phyloP scores from a whole-genome alignment of 2,329 filamentous ascomycete species.

The Clonostachys chloroleuca region DNA sequence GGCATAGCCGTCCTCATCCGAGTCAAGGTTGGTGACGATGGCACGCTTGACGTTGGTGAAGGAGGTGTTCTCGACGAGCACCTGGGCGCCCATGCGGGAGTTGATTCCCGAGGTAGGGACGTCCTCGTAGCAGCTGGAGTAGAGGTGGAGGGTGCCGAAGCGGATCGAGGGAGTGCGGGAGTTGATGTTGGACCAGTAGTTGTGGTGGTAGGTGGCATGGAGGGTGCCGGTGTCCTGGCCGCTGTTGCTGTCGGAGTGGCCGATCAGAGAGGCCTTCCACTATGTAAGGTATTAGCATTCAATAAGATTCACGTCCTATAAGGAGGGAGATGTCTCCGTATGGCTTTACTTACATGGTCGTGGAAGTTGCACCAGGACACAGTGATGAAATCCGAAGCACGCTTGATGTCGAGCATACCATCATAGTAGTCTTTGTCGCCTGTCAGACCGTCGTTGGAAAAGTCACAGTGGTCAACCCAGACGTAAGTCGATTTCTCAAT shows the following conservation, averaged over 20 bases:
- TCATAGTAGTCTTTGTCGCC: slow-evolving; percentile 34
- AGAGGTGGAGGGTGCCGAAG: slow-evolving; percentile 54
- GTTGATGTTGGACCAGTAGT: slow-evolving; percentile 56
- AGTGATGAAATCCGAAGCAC: slow-evolving; percentile 32
- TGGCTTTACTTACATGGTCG: slow-evolving; percentile 23
- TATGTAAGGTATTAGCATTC: neutral
- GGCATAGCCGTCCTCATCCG: slow-evolving; percentile 34
- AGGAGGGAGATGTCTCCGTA: neutral
- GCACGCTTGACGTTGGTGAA: slow-evolving; percentile 37
- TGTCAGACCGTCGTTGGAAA: slow-evolving; percentile 23
- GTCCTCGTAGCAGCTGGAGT: slow-evolving; percentile 34
- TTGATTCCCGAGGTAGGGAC: slow-evolving; percentile 44
- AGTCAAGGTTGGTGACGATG: slow-evolving; percentile 34
- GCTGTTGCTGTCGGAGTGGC: slow-evolving; percentile 54
- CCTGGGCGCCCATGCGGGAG: slow-evolving; percentile 45
- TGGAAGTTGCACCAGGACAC: slow-evolving; percentile 33
- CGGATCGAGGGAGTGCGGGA: slow-evolving; percentile 52
- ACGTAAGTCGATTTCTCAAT: slow-evolving; percentile 41
- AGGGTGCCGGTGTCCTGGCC: slow-evolving; percentile 52
- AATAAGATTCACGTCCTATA: neutral
- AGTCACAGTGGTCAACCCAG: slow-evolving; percentile 36
- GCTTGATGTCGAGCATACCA: slow-evolving; percentile 34
- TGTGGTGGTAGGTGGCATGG: slow-evolving; percentile 54
- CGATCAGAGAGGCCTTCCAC: slow-evolving; percentile 52
- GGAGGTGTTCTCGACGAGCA: slow-evolving; percentile 47